Percentiles rank a stretch among this genome's conserved stretches.
These are phyloP conservation scores for Amanita pseudoporphyria DNA, from an alignment of 768 basidiomycete species.

Conservation along the genomic window DNA sequence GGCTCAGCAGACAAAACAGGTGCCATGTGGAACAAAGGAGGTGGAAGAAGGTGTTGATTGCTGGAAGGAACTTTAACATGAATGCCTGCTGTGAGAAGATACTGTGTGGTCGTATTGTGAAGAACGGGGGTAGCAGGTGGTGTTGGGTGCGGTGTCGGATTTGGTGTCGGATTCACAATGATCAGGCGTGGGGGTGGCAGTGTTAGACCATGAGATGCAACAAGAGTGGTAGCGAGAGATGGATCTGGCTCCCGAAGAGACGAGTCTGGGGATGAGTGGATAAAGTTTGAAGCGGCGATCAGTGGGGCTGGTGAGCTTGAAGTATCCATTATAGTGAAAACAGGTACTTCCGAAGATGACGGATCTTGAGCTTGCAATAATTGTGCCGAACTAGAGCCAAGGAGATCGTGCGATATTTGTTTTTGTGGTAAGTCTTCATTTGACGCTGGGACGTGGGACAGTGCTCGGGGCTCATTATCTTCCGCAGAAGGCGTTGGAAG, in stretches of 20 bases:
- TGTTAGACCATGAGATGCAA: conserved; percentile 7
- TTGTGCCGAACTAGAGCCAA: not conserved
- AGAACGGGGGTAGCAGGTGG: conserved; percentile 61
- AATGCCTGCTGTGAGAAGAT: not conserved
- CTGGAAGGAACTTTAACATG: conserved; percentile 1
- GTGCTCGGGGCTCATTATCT: not conserved
- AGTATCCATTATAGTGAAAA: conserved; percentile 5
- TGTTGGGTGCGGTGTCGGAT: conserved; percentile 69
- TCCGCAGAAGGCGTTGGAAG: conserved; percentile 6
- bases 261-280: conserved; percentile 2
- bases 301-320: conserved; percentile 1
- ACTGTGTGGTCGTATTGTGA: not conserved
- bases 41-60: conserved; percentile 7
- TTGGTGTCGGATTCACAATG: conserved; percentile 69
- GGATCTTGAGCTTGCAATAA: conserved; percentile 6
- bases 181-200: conserved; percentile 44
- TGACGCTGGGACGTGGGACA: not conserved
- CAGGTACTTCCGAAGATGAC: conserved; percentile 7
- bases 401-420: not conserved
- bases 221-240: conserved; percentile 10
- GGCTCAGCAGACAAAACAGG: not conserved
- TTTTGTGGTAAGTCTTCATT: not conserved
- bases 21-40: conserved; percentile 4
- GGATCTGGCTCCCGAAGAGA: conserved; percentile 4
- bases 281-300: conserved; percentile 7